Evolutionary conservation across 495 filamentous ascomycete species (phyloP).

Genomic region (Aspergillus egyptiacus): DNA sequence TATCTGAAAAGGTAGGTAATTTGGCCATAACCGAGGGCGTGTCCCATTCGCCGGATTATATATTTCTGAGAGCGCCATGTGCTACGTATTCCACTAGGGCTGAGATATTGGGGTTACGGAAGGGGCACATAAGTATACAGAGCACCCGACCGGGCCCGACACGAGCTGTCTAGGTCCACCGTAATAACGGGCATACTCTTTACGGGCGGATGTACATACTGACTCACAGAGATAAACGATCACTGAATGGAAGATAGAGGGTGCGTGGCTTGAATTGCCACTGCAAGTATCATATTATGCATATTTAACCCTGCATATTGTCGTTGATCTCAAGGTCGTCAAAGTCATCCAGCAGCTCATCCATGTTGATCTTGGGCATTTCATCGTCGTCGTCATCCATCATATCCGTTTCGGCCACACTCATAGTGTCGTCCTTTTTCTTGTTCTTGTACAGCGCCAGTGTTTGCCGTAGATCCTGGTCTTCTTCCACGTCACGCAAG

Average conservation of each 20-base stretch:
- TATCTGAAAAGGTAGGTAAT: too few relatives aligned
- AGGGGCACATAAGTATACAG: too few relatives aligned
- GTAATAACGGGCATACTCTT: too few relatives aligned
- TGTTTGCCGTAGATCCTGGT: slow-evolving; percentile 76
- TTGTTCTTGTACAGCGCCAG: slow-evolving; percentile 78
- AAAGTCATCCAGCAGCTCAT: slow-evolving; percentile 85
- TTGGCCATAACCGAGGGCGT: too few relatives aligned
- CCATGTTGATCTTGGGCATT: slow-evolving; percentile 69
- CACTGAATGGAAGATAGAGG: background rate
- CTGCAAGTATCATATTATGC: background rate
- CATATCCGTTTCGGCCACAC: slow-evolving; percentile 39
- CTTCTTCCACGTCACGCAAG: slow-evolving; percentile 92
- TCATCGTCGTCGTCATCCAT: slow-evolving; percentile 65
- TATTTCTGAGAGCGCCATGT: too few relatives aligned
- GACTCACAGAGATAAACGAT: too few relatives aligned
- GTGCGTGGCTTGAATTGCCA: background rate
- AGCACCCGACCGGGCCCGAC: too few relatives aligned
- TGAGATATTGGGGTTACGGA: too few relatives aligned
- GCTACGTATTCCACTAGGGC: too few relatives aligned
- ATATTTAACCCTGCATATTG: slow-evolving; percentile 17
- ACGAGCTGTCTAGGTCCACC: too few relatives aligned
- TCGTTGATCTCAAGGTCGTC: slow-evolving; percentile 68
- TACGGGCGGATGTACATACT: too few relatives aligned
- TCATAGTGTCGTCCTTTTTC: slow-evolving; percentile 33
- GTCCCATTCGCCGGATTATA: too few relatives aligned